phyloP scores from a whole-genome alignment of 1,139 yeast genomes.

The Zygoascus meyerae region DNA sequence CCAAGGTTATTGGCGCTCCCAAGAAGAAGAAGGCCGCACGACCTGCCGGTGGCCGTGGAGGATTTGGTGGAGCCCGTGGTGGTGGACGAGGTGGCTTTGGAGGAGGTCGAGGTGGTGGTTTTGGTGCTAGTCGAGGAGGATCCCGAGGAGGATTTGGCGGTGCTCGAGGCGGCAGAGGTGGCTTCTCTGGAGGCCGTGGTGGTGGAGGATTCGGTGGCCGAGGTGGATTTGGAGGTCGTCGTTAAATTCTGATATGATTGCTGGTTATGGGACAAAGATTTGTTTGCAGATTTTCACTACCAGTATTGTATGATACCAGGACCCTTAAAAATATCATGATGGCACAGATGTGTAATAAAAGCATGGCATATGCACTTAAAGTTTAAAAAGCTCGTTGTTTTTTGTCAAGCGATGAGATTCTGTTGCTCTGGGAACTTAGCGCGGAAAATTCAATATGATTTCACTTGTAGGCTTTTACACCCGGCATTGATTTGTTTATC shows the following conservation, averaged over 20 bases:
- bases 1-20: slow-evolving; percentile 46
- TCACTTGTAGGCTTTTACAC: too few relatives aligned
- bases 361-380: neutral
- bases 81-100: slow-evolving; percentile 38
- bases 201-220: slow-evolving; percentile 32
- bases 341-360: neutral
- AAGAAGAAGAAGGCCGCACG: slow-evolving; percentile 60
- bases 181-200: slow-evolving; percentile 34
- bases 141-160: slow-evolving; percentile 35
- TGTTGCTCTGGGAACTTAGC: too few relatives aligned
- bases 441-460: too few relatives aligned
- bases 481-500: too few relatives aligned
- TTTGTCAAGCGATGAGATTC: neutral
- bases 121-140: slow-evolving; percentile 42
- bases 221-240: slow-evolving; percentile 5
- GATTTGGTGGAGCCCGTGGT: slow-evolving; percentile 42
- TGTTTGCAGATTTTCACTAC: too few relatives aligned
- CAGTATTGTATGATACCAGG: neutral
- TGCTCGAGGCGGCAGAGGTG: slow-evolving; percentile 38
- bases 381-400: neutral
- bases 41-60: slow-evolving; percentile 36
- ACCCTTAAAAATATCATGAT: neutral
- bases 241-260: too few relatives aligned
- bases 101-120: slow-evolving; percentile 35
- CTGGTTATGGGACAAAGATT: too few relatives aligned